Evolutionary conservation across 2,329 filamentous ascomycete genomes (phyloP).

Genomic region (Lachnellula suecica): DNA sequence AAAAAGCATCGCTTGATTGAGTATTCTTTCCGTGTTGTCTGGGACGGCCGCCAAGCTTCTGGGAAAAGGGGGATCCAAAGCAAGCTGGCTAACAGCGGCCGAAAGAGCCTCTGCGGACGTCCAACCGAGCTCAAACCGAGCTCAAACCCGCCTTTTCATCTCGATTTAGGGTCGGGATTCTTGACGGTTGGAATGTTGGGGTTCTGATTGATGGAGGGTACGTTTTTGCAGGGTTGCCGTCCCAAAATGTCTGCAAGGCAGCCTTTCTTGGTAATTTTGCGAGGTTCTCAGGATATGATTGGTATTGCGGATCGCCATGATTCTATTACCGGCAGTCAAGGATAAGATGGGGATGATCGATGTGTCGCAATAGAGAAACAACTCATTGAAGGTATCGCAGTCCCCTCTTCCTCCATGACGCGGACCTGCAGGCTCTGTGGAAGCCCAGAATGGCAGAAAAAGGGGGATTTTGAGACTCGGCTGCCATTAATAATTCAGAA

Average conservation of each 20-base stretch:
- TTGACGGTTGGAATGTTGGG: neutral
- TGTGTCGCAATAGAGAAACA: neutral
- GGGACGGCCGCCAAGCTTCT: neutral
- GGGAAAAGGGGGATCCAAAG: neutral
- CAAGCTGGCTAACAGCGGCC: neutral
- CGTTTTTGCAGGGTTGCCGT: neutral
- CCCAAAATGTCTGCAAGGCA: neutral
- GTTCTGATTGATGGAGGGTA: neutral
- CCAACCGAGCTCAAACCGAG: neutral
- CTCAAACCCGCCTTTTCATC: too few species aligned
- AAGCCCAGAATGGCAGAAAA: too few species aligned
- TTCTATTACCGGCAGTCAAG: neutral
- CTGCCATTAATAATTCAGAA: conserved; percentile 5
- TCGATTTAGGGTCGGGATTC: neutral
- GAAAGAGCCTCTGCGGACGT: neutral
- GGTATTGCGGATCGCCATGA: neutral
- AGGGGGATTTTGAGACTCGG: too few species aligned
- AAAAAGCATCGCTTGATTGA: neutral
- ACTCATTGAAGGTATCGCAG: neutral
- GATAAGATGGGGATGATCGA: neutral
- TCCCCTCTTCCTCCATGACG: neutral
- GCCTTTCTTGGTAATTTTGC: neutral
- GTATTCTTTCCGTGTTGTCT: neutral
- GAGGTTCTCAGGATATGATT: neutral
- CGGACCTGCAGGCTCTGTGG: too few species aligned